Evolutionary conservation across 2,329 filamentous ascomycete genomes (phyloP), one percentile per base, ranked within the genome.

Genomic region (Aspergillus sp.): DNA sequence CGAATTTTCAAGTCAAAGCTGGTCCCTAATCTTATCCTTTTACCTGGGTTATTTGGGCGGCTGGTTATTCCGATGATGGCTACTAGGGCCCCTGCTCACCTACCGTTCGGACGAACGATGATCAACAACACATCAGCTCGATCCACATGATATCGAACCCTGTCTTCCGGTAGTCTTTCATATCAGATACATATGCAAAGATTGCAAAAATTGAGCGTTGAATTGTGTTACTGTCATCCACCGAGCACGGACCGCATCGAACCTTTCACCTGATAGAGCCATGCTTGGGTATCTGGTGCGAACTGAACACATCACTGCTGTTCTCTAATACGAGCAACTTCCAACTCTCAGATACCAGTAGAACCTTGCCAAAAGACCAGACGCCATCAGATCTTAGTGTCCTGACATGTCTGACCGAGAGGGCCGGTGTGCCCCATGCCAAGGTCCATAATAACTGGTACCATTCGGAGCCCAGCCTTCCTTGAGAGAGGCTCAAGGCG

Each of bases 61-160:
- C 49, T 45, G 15, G 32, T 13, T 36, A 13, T 51, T n/a, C 48
- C 43, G 54, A 55, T 62, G 61, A 60, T 63, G 59, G 61, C 59
- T 55, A 45, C 39, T 51, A 51, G 57, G 51, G 45, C 47, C 53
- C 54, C 32, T 54, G 39, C 55, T 19, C 5, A 32, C 13, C 21
- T 30, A 39, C 30, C 30, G 23, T 58, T 47, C 28, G 41, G 36
- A 58, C 43, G 23, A 60, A 55, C 52, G 38, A 55, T 49, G 57
- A 60, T 63, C 51, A 48, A 48, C 61, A 54, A 50, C 53, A 55
- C 36, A 60, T 58, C 52, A 30, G n/a, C 52, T n/a, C 47, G 32
- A 45, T 19, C 36, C 57, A 59, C 57, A 52, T 47, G 19, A 60
- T 59, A 47, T 59, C 55, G 62, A 36, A 32, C 39, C 38, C 38